Conservation (phyloP, 176 grass and related monocot species). For the Eleusine coracana region DNA sequence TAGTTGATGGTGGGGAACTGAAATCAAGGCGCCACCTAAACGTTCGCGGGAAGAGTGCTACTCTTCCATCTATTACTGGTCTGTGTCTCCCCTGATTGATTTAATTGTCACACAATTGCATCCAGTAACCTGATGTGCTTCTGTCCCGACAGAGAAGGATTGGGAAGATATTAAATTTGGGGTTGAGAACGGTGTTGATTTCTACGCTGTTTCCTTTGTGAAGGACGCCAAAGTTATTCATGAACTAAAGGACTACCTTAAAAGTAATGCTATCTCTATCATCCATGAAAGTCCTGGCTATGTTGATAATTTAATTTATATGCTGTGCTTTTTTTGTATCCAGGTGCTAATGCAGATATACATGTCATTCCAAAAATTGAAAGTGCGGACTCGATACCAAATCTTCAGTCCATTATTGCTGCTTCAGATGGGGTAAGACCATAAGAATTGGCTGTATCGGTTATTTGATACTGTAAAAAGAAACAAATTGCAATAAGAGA, state of each 20-base stretch:
- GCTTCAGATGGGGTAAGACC: slow-evolving; percentile 93
- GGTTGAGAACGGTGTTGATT: slow-evolving; percentile 90
- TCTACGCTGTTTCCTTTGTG: slow-evolving; percentile 98
- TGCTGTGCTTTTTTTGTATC: slow-evolving; percentile 32
- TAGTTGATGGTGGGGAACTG: slow-evolving; percentile 92
- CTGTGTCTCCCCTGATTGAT: slow-evolving; percentile 17
- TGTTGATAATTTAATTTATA: slow-evolving; percentile 30
- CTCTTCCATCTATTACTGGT: slow-evolving; percentile 96
- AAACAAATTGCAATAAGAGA: background rate
- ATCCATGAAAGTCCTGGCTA: slow-evolving; percentile 29
- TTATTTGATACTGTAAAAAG: slow-evolving; percentile 23
- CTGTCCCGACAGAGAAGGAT: slow-evolving; percentile 79
- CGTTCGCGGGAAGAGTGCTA: slow-evolving; percentile 95
- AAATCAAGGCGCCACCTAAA: slow-evolving; percentile 97
- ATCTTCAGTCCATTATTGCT: slow-evolving; percentile 95
- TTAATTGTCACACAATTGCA: slow-evolving; percentile 24
- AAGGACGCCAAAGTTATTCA: slow-evolving; percentile 93
- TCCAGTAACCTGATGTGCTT: slow-evolving; percentile 35
- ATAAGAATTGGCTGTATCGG: background rate
- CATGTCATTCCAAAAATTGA: slow-evolving; percentile 96
- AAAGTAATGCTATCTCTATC: slow-evolving; percentile 54
- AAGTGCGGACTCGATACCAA: slow-evolving; percentile 97
- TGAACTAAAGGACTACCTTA: slow-evolving; percentile 91
- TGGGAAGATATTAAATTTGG: slow-evolving; percentile 99
- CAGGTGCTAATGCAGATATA: slow-evolving; percentile 90